Evolutionary conservation across 2,329 filamentous ascomycete genomes (phyloP), one percentile per base, ranked within the genome.

Genomic region (Trichoderma atroviride): DNA sequence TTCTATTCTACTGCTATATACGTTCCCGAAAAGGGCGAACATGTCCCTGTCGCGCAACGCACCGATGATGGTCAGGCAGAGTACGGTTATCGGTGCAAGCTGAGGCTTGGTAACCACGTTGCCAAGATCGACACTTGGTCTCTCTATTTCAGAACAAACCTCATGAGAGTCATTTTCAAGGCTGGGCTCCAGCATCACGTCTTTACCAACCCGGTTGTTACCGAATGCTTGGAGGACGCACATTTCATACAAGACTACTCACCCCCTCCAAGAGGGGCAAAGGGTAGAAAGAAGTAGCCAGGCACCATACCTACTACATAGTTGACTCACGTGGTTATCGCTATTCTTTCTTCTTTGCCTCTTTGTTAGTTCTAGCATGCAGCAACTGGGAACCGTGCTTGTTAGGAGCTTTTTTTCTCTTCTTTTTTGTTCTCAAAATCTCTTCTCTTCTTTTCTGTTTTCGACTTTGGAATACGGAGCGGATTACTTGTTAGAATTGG

Each of bases 111-210:
- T 19, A 81, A 83, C 59, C 77, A 81, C 70, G 76, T 79, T 50
- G 78, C 86, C 72, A 72, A 78, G 55, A 83, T 87, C 61, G 82
- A 86, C 68, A 81, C 82, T 1, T 88, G 86, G 86, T 83, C 83
- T 10, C 78, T 86, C 16, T 82, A 81, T 33, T 80, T 82, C 22
- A 79, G 85, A 24, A 79, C 85, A n/a, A 79, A 82, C 57, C 79
- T 84, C 74, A 79, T 88, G 69, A 84, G 83, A 73, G 77, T 78
- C 5, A 70, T 87, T 1, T 81, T 88, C 58, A 81, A 83, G 19
- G 81, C 82, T 31, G 85, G 85, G 16, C 73, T 81, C 2, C 78
- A 79, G 68, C 76, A 77, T 29, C 80, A 81, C 62, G 74, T 79
- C n/a, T 78, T 79, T 35, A 73, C 78, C 57, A 81, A 81, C 67